These are phyloP conservation scores for Batrachochytrium dendrobatidis DNA, from an alignment of 371 early-diverging fungal genomes.

Conservation along the genomic window DNA sequence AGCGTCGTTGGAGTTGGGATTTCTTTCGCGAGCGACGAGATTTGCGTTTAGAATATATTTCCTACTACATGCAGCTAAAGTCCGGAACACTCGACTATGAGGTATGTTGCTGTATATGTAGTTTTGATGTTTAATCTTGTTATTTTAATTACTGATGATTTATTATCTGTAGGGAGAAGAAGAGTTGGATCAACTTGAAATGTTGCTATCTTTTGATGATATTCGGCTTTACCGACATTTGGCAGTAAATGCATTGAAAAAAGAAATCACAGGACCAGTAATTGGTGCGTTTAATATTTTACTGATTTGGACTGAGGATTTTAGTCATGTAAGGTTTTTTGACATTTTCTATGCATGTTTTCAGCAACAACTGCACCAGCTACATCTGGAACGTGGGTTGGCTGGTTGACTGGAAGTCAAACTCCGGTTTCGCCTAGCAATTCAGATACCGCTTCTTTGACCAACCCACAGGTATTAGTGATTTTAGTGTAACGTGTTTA, in stretches of 20 bases:
- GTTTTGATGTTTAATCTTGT: neutral
- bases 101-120: conserved; percentile 2
- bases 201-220: conserved; percentile 76
- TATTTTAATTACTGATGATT: neutral
- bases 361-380: neutral
- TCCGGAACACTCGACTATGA: conserved; percentile 32
- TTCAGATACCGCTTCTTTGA: too few species aligned
- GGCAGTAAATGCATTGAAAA: conserved; percentile 61
- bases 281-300: neutral
- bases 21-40: conserved; percentile 76
- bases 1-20: conserved; percentile 80
- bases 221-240: conserved; percentile 83
- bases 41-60: conserved; percentile 72
- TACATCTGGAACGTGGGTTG: conserved; percentile 13
- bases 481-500: too few species aligned
- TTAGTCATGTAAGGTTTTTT: neutral
- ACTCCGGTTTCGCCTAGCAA: neutral
- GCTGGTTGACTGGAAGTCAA: conserved; percentile 26
- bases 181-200: conserved; percentile 63
- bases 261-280: conserved; percentile 26
- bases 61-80: conserved; percentile 62
- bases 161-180: conserved; percentile 41
- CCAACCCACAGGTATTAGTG: too few species aligned
- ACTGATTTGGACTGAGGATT: neutral
- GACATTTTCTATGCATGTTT: too few species aligned